Evolutionary conservation across 2,329 filamentous ascomycete genomes (phyloP), one percentile per base, ranked within the genome.

Genomic region (Trichoderma guizhouense): DNA sequence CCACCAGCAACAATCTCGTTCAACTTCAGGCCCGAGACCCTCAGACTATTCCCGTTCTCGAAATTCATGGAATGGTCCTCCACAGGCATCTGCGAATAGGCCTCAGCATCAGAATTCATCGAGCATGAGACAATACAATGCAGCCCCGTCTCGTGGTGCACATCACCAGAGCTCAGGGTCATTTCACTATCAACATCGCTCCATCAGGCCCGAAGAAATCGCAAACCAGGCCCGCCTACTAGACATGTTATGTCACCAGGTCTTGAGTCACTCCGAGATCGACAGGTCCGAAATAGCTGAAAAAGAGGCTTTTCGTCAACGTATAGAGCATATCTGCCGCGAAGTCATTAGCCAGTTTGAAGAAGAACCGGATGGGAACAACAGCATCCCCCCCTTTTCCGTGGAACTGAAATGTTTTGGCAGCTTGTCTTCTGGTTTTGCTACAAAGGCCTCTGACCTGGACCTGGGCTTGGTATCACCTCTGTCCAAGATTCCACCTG

Each of bases 381-480:
- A 73, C 0, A 81, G 86, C 9, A 90, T 92, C 71, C 82, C 86
- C 18, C 78, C 86, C 28, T 78, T 83, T 11, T 87, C 87, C 66
- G 87, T 95, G n/a, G 85, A 89, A 68, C 84, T 97, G 15, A 89
- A 89, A 76, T 93, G 91, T 77, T 97, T 96, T 78, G 94, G 94
- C 6, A 97, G 94, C 79, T 85, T 97, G 61, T 88, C 89, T 24
- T 95, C 94, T 14, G 94, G 94, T 0, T 97, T 97, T 81, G 95
- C 93, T 4, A 94, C 93, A 12, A 92, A 92, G 76, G 89, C 90
- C n/a, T 95, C 94, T 1, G 94, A 97, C 77, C 94, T 97, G 91
- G 95, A 98, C 80, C 87, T 97, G 34, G 92, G 91, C 9, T 87
- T 97, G 39, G 84, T 96, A 6, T 91, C 92, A 1, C 88, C 88